Evolutionary conservation across 345 rosid genomes (phyloP).

Genomic region (Euphorbia pulcherrima): DNA sequence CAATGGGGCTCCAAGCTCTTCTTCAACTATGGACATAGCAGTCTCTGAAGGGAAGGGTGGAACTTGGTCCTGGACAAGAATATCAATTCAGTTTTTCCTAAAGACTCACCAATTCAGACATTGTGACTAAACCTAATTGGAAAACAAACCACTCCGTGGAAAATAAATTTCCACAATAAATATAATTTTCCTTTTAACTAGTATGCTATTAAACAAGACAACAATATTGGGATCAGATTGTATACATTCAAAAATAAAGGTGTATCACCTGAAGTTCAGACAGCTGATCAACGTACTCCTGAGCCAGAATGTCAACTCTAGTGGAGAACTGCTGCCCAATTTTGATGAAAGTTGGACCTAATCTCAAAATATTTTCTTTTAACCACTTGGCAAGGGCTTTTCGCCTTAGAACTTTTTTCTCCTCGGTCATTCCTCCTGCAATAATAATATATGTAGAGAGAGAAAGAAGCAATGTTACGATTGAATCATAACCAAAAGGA

Average conservation of each 20-base stretch:
- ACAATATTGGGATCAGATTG: background rate
- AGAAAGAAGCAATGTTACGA: background rate
- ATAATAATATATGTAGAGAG: slow-evolving; percentile 8
- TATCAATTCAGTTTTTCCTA: slow-evolving; percentile 14
- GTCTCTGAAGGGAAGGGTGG: slow-evolving; percentile 96
- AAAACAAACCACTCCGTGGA: background rate
- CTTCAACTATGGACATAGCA: slow-evolving; percentile 74
- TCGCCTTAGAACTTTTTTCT: slow-evolving; percentile 59
- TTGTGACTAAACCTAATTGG: background rate
- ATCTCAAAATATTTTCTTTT: slow-evolving; percentile 79
- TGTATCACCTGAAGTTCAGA: slow-evolving; percentile 85
- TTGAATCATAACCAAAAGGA: background rate
- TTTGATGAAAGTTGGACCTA: slow-evolving; percentile 97
- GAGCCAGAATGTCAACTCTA: slow-evolving; percentile 96
- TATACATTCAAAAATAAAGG: slow-evolving; percentile 1
- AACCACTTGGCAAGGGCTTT: slow-evolving; percentile 90
- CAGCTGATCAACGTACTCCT: slow-evolving; percentile 94
- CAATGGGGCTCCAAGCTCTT: slow-evolving; percentile 84
- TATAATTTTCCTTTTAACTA: background rate
- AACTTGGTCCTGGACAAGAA: slow-evolving; percentile 81
- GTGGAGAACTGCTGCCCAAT: slow-evolving; percentile 97
- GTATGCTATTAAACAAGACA: background rate
- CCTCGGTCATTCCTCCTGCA: slow-evolving; percentile 90
- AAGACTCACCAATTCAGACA: background rate
- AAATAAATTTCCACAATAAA: background rate